phyloP scores from a whole-genome alignment of 768 basidiomycete species.

The Auriscalpium orientale region DNA sequence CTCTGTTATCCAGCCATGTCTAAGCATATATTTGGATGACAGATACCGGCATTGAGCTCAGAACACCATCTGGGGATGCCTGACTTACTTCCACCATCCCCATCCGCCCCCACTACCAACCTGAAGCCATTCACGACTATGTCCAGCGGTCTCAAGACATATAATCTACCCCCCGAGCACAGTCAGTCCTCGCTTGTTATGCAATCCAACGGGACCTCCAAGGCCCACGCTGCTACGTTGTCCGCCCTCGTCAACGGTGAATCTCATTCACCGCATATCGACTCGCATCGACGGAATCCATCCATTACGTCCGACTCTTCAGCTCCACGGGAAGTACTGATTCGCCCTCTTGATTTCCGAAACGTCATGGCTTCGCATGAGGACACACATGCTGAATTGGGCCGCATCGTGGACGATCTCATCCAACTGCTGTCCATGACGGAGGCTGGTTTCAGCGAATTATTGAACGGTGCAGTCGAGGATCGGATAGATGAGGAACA shows the following conservation, averaged over 20 bases:
- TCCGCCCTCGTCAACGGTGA: slow-evolving; percentile 5
- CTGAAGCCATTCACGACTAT: slow-evolving; percentile 32
- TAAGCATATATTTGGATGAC: slow-evolving; percentile 1
- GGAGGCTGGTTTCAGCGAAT: slow-evolving; percentile 59
- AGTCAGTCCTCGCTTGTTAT: slow-evolving; percentile 8
- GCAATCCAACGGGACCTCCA: slow-evolving; percentile 10
- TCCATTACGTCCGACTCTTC: slow-evolving; percentile 12
- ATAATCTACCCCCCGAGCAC: slow-evolving; percentile 21
- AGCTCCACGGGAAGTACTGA: slow-evolving; percentile 31
- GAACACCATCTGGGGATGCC: slow-evolving; percentile 63
- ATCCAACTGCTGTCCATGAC: slow-evolving; percentile 69
- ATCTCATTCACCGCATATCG: not conserved
- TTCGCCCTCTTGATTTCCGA: slow-evolving; percentile 66
- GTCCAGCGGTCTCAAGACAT: slow-evolving; percentile 27
- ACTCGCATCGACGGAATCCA: slow-evolving; percentile 17
- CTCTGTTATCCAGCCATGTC: not conserved
- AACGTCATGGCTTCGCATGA: slow-evolving; percentile 45
- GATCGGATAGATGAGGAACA: slow-evolving; percentile 62
- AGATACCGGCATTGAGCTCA: slow-evolving; percentile 62
- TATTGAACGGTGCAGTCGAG: slow-evolving; percentile 47
- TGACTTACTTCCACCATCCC: slow-evolving; percentile 72
- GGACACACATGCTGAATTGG: slow-evolving; percentile 61
- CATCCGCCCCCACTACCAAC: slow-evolving; percentile 36
- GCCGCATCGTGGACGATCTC: slow-evolving; percentile 66
- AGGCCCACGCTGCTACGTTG: slow-evolving; percentile 5